phyloP scores from a whole-genome alignment of 352 stramenopile species.

The Phytophthora nicotianae region DNA sequence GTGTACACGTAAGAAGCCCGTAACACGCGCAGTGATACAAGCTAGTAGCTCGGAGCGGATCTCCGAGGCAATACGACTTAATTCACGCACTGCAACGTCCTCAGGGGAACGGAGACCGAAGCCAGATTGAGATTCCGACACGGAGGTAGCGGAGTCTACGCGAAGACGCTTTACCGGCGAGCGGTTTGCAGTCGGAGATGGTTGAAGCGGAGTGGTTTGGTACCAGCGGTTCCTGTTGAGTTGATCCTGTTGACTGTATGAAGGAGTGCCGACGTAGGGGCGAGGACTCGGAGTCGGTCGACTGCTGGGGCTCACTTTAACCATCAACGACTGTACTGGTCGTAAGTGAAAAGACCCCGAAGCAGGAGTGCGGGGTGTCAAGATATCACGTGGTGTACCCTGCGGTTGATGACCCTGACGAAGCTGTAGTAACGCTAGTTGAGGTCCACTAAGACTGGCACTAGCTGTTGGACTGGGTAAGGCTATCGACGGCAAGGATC shows the following conservation, averaged over 20 bases:
- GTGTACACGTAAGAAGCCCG: slow-evolving; percentile 68
- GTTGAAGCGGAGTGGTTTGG: slow-evolving; percentile 20
- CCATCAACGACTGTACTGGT: slow-evolving; percentile 50
- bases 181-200: slow-evolving; percentile 24
- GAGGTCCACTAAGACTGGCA: slow-evolving; percentile 23
- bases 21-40: slow-evolving; percentile 70
- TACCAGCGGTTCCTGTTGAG: slow-evolving; percentile 33
- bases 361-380: slow-evolving; percentile 36
- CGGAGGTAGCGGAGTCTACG: slow-evolving; percentile 27
- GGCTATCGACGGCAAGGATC: slow-evolving; percentile 26
- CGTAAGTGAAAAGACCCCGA: slow-evolving; percentile 50
- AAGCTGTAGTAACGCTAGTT: slow-evolving; percentile 38
- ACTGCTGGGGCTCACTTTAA: slow-evolving; percentile 32
- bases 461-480: slow-evolving; percentile 36
- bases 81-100: slow-evolving; percentile 65
- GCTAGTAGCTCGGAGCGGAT: slow-evolving; percentile 66
- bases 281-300: slow-evolving; percentile 36
- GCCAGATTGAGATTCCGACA: slow-evolving; percentile 10
- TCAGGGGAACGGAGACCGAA: slow-evolving; percentile 32
- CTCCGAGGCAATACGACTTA: slow-evolving; percentile 64
- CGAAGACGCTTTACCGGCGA: slow-evolving; percentile 35
- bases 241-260: slow-evolving; percentile 34
- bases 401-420: slow-evolving; percentile 31
- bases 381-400: slow-evolving; percentile 29
- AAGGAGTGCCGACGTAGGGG: slow-evolving; percentile 32